Conservation (phyloP, 176 grass and related monocot genomes). For the Triticum dicoccoides region DNA sequence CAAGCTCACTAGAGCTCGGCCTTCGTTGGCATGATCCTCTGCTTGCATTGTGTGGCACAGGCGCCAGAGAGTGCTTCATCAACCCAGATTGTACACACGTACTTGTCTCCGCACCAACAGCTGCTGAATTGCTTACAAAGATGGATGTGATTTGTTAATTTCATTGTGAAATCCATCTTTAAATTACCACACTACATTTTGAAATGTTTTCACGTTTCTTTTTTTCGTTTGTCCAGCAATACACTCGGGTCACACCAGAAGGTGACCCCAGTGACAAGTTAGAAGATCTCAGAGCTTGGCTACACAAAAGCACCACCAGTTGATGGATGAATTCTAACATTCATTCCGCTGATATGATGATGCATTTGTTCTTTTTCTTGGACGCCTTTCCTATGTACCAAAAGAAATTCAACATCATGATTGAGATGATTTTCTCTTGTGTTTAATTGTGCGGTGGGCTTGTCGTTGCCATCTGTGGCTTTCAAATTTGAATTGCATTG, state of each 20-base stretch:
- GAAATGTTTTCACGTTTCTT: background rate
- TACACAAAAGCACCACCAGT: constrained; percentile 33
- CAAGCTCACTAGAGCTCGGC: too few relatives aligned
- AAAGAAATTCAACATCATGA: too few relatives aligned
- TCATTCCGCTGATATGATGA: too few relatives aligned
- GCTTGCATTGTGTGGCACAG: constrained; percentile 43
- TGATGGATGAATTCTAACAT: too few relatives aligned
- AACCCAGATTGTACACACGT: constrained; percentile 68
- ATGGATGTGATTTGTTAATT: constrained; percentile 67
- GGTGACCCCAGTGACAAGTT: constrained; percentile 58
- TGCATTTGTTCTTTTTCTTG: too few relatives aligned
- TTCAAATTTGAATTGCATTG: background rate
- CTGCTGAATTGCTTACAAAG: constrained; percentile 68
- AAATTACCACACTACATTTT: background rate
- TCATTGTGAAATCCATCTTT: too few relatives aligned
- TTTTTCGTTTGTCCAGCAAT: constrained; percentile 51
- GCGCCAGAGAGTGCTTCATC: constrained; percentile 76
- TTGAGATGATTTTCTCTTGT: too few relatives aligned
- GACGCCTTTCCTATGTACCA: too few relatives aligned
- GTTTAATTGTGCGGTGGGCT: too few relatives aligned
- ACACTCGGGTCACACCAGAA: constrained; percentile 64
- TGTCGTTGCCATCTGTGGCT: too few relatives aligned
- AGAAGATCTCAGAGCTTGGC: constrained; percentile 66
- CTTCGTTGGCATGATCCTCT: too few relatives aligned
- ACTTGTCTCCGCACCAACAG: constrained; percentile 70